Conservation (phyloP, 2,329 filamentous ascomycete genomes). For the Paracoccidioides brasiliensis region DNA sequence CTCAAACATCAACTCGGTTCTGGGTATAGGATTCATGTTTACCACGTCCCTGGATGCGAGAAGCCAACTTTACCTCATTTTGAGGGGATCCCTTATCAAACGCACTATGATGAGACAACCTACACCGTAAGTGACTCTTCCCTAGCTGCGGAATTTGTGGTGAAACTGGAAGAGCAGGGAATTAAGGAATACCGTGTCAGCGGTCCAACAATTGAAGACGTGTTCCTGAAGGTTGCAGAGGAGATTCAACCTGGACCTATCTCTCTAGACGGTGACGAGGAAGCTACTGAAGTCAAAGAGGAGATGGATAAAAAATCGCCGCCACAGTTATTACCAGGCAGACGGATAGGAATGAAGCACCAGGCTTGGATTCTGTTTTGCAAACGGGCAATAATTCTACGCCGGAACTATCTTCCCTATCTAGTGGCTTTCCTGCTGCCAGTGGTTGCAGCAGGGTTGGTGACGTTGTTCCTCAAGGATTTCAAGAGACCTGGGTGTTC, state of each 20-base stretch:
- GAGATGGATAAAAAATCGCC: slow-evolving; percentile 6
- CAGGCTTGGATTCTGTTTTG: slow-evolving; percentile 64
- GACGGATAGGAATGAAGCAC: slow-evolving; percentile 52
- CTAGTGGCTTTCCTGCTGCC: slow-evolving; percentile 63
- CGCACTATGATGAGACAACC: slow-evolving; percentile 55
- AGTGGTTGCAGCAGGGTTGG: slow-evolving; percentile 63
- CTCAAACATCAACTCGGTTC: slow-evolving; percentile 72
- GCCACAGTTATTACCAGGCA: slow-evolving; percentile 50
- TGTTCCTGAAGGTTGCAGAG: slow-evolving; percentile 75
- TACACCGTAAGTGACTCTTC: slow-evolving; percentile 59
- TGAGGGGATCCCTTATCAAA: slow-evolving; percentile 43
- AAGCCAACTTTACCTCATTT: slow-evolving; percentile 35
- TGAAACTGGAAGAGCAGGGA: slow-evolving; percentile 50
- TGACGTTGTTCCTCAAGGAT: slow-evolving; percentile 58
- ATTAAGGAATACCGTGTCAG: slow-evolving; percentile 72
- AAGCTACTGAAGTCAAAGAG: slow-evolving; percentile 6
- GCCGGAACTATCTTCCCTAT: slow-evolving; percentile 66
- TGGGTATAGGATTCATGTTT: slow-evolving; percentile 70
- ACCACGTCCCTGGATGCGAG: slow-evolving; percentile 40
- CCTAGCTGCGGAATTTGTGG: slow-evolving; percentile 59
- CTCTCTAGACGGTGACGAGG: background rate
- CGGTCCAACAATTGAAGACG: slow-evolving; percentile 83
- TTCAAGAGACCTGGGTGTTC: slow-evolving; percentile 43
- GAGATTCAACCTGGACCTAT: slow-evolving; percentile 43
- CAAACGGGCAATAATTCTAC: slow-evolving; percentile 66